Evolutionary conservation across 768 basidiomycete genomes (phyloP), one percentile per base, ranked within the genome.

Genomic region (Xerocomellus amylosporus): DNA sequence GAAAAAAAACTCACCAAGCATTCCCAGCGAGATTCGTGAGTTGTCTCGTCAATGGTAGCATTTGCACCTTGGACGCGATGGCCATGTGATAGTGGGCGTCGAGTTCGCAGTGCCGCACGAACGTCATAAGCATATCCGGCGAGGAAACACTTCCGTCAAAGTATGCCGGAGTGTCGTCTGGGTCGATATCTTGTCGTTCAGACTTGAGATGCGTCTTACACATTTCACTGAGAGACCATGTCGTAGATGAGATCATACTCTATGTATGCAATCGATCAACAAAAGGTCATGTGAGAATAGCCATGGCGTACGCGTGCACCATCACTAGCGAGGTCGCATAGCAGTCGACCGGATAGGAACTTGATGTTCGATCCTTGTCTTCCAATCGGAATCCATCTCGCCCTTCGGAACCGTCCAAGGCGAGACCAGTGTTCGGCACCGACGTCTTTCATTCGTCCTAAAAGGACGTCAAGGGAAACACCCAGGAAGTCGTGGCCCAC

Each of bases 41-140:
- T 64, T 98, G 97, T 65, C 84, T 87, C 0, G 97, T 98, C 63
- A 99, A 71, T 3, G 95, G 90, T 37, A 98, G 66, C 54, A 97
- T 88, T 67, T 99, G 96, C 0, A 99, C 95, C 68, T 97, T 93
- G 26, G 86, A 77, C 0, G 90, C 87, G 52, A 99, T 91, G 0
- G 96, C 97, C 96, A 98, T 98, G 62, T 98, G 93, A 67, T 92
- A 90, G 73, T 91, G 95, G 5, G 94, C 90, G 65, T 99, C 97
- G 39, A 97, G 80, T 65, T 98, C 97, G 67, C 95, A 97, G 64
- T 97, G 93, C 30, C 86, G 81, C 13, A 97, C 86, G 64, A 97
- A 99, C 17, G 86, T 91, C 60, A 97, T 74, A 56, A 99, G 77
- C 36, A 80, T 77, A 44, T 88, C 86, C 0, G 94, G 88, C 1